Conservation (phyloP, 176 grass and related monocot genomes). For the Carex scoparia region DNA sequence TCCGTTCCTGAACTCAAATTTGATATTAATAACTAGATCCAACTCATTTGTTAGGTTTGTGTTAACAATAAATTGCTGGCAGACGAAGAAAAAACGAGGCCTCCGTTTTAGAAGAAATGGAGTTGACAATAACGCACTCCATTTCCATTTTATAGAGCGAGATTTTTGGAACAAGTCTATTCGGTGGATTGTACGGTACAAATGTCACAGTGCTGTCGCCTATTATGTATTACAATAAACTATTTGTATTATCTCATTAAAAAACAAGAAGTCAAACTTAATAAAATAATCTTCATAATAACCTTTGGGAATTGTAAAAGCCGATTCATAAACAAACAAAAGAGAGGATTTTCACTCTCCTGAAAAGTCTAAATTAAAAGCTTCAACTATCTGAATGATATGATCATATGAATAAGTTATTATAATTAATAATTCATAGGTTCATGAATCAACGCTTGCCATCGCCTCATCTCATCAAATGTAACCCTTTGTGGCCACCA, state of each 20-base stretch:
- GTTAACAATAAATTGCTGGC: too few species aligned
- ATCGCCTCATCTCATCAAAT: constrained; percentile 10
- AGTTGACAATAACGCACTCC: neutral
- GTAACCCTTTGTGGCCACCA: neutral
- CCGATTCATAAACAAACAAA: neutral
- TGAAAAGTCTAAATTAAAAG: neutral
- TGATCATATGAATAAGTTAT: neutral
- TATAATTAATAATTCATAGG: neutral
- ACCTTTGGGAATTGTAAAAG: neutral
- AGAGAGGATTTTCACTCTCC: neutral
- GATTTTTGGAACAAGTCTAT: neutral
- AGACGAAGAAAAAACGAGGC: neutral
- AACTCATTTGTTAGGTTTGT: too few species aligned
- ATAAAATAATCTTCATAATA: neutral
- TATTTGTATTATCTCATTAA: neutral
- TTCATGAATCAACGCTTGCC: neutral
- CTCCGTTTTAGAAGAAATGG: neutral
- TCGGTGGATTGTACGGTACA: neutral
- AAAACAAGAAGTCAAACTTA: neutral
- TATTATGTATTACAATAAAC: neutral
- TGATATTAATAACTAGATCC: too few species aligned
- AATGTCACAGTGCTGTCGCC: neutral
- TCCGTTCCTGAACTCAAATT: too few species aligned
- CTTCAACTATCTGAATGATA: neutral
- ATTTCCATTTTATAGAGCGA: neutral